Conservation (phyloP, 2,329 filamentous ascomycete species). For the Fusarium sp. region DNA sequence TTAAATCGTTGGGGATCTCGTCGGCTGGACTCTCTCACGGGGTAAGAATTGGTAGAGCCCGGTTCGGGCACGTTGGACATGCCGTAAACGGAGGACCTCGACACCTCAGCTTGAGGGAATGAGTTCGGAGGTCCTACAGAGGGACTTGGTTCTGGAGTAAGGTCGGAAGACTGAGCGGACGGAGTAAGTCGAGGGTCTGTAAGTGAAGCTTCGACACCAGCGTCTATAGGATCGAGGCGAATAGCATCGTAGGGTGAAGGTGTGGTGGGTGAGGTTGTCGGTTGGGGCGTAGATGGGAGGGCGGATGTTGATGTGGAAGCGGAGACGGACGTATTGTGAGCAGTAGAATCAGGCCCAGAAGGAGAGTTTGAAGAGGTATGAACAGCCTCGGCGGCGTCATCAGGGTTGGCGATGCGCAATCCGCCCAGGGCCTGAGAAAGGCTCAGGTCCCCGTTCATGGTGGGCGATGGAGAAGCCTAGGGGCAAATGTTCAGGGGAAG, state of each 20-base stretch:
- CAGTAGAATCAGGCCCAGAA: slow-evolving; percentile 29
- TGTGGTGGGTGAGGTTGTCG: slow-evolving; percentile 35
- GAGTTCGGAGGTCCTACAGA: slow-evolving; percentile 29
- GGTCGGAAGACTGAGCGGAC: slow-evolving; percentile 30
- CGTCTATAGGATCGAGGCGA: slow-evolving; percentile 45
- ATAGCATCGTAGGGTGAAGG: slow-evolving; percentile 41
- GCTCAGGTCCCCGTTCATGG: slow-evolving; percentile 93
- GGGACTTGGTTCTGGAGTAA: slow-evolving; percentile 27
- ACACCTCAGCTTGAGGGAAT: slow-evolving; percentile 38
- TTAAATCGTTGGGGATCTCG: slow-evolving; percentile 72
- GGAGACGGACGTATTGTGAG: slow-evolving; percentile 30
- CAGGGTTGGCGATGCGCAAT: slow-evolving; percentile 95
- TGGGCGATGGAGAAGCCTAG: slow-evolving; percentile 50
- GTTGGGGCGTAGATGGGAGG: slow-evolving; percentile 33
- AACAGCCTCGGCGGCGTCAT: slow-evolving; percentile 70
- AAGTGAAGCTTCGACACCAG: slow-evolving; percentile 37
- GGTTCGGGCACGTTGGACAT: slow-evolving; percentile 72
- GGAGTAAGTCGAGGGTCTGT: slow-evolving; percentile 42
- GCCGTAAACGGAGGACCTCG: slow-evolving; percentile 65
- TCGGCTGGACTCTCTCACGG: slow-evolving; percentile 76
- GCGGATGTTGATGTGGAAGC: slow-evolving; percentile 35
- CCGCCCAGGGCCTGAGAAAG: slow-evolving; percentile 93
- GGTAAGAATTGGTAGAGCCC: slow-evolving; percentile 63
- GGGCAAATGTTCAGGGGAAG: slow-evolving; percentile 44
- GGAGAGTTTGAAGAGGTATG: slow-evolving; percentile 45